Evolutionary conservation across 345 rosid genomes (phyloP).

Genomic region (Chamaenerion angustifolium): DNA sequence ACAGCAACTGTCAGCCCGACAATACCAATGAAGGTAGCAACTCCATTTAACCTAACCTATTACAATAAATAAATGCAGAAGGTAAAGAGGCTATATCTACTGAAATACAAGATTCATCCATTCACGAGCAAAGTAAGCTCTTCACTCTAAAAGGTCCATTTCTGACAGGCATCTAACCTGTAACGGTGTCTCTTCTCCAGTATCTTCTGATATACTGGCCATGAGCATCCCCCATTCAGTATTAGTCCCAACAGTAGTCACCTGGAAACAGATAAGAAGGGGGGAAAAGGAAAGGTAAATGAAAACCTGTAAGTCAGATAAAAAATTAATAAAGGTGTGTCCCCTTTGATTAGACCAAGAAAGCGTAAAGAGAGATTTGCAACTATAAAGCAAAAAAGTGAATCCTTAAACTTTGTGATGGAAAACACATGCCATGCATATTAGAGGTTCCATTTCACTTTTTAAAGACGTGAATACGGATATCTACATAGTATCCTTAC

Average conservation of each 20-base stretch:
- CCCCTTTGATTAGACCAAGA: too few species aligned
- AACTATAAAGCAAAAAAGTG: too few species aligned
- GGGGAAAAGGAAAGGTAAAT: background rate
- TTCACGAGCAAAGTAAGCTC: background rate
- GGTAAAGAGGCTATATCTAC: background rate
- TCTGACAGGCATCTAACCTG: conserved; percentile 33
- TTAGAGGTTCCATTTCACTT: too few species aligned
- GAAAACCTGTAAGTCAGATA: background rate
- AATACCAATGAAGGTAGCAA: conserved; percentile 88
- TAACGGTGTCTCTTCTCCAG: conserved; percentile 97
- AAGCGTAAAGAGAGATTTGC: too few species aligned
- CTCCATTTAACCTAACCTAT: conserved; percentile 96
- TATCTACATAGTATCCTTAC: too few species aligned
- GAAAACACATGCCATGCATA: too few species aligned
- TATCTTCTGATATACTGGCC: conserved; percentile 96
- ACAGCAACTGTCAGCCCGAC: conserved; percentile 85
- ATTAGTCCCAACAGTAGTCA: conserved; percentile 80
- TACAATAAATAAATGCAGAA: background rate
- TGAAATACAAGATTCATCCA: too few species aligned
- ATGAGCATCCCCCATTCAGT: conserved; percentile 98
- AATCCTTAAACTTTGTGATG: too few species aligned
- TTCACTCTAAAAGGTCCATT: background rate
- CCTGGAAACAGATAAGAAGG: conserved; percentile 25
- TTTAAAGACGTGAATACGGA: too few species aligned
- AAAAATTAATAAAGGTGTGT: too few species aligned